Base-by-base conservation (phyloP, 345 rosid species). In the Euphorbia pulcherrima region DNA sequence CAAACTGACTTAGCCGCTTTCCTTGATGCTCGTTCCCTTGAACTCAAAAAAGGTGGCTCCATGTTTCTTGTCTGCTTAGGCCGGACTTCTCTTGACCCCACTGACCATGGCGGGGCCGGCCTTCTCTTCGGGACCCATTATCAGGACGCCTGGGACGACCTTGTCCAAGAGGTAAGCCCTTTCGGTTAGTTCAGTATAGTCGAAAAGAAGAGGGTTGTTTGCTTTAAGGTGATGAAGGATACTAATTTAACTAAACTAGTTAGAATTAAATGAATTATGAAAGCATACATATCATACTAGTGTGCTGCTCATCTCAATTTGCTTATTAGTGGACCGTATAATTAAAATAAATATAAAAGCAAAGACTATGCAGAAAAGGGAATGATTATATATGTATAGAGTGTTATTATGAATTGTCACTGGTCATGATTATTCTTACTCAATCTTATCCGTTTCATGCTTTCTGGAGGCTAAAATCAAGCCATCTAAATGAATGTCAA, bases 111-210 rank as follows among this genome's bases (percentile, higher is more conserved):
- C 68, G 98, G 98, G 77, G 90, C 98, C 13, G 98, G 96, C 58
- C 75, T 87, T 23, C 90, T 93, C 53, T 93, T 93, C 59, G 98
- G 96, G 78, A 93, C 98, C 83, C 98, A 93, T 83, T 93, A 83
- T 80, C 97, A 93, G 80, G 96, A 93, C 79, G 96, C 98, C 26
- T 93, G 98, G 98, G 85, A 90, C 77, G 97, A 93, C 76, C 96
- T 93, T 77, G 97, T 93, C 84, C 86, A 79, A 65, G 94, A 90
- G 96, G 98, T 93, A 86, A 64, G 26, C n/a, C 46, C 6, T 46
- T n/a, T 16, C 4, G 1, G 10, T 10, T 39, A 39, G 5, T 39
- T 39, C 44, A 39, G 6, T 39, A 39, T 39, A 5, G 10, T 39
- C 47, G n/a, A n/a, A n/a, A n/a, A n/a, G n/a, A n/a, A n/a, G n/a